phyloP scores from a whole-genome alignment of 2,329 filamentous ascomycete species.

The Alternaria viburni region DNA sequence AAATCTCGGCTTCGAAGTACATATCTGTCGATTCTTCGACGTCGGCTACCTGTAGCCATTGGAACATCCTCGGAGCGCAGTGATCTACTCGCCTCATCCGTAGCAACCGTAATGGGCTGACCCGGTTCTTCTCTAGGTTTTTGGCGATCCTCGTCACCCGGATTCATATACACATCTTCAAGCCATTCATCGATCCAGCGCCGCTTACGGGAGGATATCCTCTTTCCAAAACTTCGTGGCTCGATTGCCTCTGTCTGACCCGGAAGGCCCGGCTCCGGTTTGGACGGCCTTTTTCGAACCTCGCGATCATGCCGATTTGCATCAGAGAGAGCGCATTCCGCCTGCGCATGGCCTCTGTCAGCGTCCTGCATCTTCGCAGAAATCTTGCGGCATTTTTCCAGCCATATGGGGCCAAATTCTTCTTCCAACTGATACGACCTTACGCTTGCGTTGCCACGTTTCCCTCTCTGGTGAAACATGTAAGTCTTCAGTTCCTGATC shows the following conservation, averaged over 20 bases:
- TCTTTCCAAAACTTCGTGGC: not conserved
- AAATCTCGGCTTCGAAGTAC: not conserved
- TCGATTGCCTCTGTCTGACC: not conserved
- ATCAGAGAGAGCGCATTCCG: not conserved
- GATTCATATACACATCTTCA: not conserved
- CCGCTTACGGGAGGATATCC: not conserved
- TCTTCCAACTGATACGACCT: not conserved
- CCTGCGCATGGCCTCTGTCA: not conserved
- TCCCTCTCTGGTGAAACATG: not conserved
- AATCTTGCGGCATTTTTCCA: not conserved
- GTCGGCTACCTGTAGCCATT: not conserved
- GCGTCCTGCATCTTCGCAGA: not conserved
- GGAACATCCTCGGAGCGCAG: not conserved
- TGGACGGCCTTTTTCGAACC: not conserved
- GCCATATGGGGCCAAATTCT: not conserved
- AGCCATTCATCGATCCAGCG: not conserved
- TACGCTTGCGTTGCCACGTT: not conserved
- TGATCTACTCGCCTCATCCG: not conserved
- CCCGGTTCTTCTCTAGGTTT: not conserved
- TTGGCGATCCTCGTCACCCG: not conserved
- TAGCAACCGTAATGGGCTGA: not conserved
- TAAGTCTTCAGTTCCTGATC: not conserved
- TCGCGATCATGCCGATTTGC: not conserved
- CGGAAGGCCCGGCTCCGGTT: not conserved
- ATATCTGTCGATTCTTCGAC: not conserved